Base-by-base conservation (phyloP, 768 basidiomycete species). In the Kwoniella dendrophila region DNA sequence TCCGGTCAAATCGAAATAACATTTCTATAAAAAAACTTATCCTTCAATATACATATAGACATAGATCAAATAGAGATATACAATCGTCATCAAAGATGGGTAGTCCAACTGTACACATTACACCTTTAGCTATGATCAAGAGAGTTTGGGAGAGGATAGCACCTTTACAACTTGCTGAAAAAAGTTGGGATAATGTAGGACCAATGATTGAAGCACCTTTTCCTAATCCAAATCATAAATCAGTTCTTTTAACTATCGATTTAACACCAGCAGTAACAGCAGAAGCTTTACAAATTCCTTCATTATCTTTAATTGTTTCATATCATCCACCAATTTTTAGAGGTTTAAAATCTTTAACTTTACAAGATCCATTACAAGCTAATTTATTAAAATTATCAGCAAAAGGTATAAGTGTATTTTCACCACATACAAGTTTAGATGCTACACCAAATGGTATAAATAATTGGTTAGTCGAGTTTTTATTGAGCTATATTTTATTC, bases 101-200 rank as follows among this genome's bases (percentile, higher is more conserved):
- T 30, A 41, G 26, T 44, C 29, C 40, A 8, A 30, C 36, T 43
- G 50, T 52, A 10, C 52, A 62, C 27, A 24, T 50, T 1, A 51
- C 75, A 20, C 76, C 78, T 33, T 63, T 74, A 5, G 52, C 69
- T 10, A 32, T 72, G 34, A 64, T 79, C 40, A 75, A 76, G 60
- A 36, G 58, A 16, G 75, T 70, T 40, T 79, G 78, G 78, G 76
- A 79, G 59, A 61, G 73, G 34, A 89, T 96, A 66, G 92, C 93
- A 1, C 94, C 94, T 2, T 83, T 92, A 22, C 82, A 85, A 36
- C 83, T 96, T 7, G 93, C 94, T 18, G 92, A 89, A 67, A 85
- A 84, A 64, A 71, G 65, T 59, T 97, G 94, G 92, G 94, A 97
- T 73, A 97, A 97, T 80, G 93, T 96, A 67, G 89, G 89, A 57